A percentile compares a stretch with the other conserved stretches of the same genome.
Evolutionary conservation across 129 eudicot genomes (phyloP).

Genomic region (Glebionis coronaria): DNA sequence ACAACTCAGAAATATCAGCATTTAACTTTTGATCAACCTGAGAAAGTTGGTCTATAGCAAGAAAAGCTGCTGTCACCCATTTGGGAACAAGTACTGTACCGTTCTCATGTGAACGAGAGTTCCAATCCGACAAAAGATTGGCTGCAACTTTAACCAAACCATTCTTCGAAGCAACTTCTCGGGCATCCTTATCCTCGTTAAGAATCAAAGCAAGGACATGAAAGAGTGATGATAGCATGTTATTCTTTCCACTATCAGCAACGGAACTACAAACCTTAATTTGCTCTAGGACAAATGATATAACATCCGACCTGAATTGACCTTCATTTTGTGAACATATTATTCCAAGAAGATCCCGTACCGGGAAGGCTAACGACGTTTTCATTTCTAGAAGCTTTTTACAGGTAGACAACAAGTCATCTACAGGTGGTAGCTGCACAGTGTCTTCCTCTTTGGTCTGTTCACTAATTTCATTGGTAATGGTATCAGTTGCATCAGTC

Average conservation of each 20-base stretch:
- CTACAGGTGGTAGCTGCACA: conserved; percentile 81
- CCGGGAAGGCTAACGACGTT: conserved; percentile 82
- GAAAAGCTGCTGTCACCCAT: conserved; percentile 95
- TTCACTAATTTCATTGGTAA: conserved; percentile 35
- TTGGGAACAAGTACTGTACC: conserved; percentile 59
- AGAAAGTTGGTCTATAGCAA: conserved; percentile 79
- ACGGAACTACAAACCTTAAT: conserved; percentile 59
- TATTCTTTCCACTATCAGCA: conserved; percentile 52
- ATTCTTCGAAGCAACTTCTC: conserved; percentile 68
- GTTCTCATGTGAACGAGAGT: conserved; percentile 30
- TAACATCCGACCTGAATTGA: conserved; percentile 59
- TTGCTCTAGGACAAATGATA: conserved; percentile 71
- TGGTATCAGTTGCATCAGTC: conserved; percentile 64
- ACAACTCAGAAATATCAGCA: conserved; percentile 62
- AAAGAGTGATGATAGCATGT: conserved; percentile 66
- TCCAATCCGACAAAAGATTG: conserved; percentile 69
- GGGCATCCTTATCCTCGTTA: conserved; percentile 78
- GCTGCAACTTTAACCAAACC: conserved; percentile 82
- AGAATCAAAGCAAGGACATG: conserved; percentile 91
- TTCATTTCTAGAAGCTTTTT: conserved; percentile 75
- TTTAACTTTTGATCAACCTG: conserved; percentile 74
- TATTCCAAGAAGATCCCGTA: conserved; percentile 80
- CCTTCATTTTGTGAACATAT: conserved; percentile 94
- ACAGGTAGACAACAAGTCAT: conserved; percentile 71
- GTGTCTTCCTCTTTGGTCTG: conserved; percentile 75